A percentile compares a stretch with the other conserved stretches of the same genome.
phyloP scores from a whole-genome alignment of 192 early-diverging fungal genomes.

The Umbelopsis sp. region DNA sequence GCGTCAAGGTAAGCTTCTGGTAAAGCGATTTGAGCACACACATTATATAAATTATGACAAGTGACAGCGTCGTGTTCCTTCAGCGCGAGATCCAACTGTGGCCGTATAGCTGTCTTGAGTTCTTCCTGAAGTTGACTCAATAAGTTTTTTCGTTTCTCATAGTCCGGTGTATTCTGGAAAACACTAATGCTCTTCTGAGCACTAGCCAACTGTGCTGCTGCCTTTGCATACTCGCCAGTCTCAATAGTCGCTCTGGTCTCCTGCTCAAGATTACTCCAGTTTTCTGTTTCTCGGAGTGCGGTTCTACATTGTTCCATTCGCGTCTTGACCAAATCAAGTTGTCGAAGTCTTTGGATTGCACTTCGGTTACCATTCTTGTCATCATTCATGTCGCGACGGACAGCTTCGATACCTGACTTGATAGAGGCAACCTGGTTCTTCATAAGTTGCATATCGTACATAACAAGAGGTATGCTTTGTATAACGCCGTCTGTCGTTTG shows the following conservation, averaged over 20 bases:
- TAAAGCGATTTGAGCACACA: constrained; percentile 62
- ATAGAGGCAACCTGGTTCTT: constrained; percentile 52
- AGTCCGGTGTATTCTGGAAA: constrained; percentile 69
- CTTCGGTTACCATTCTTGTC: constrained; percentile 18
- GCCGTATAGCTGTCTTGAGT: constrained; percentile 55
- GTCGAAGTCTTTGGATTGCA: constrained; percentile 62
- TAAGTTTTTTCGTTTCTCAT: constrained; percentile 59
- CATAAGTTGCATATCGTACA: constrained; percentile 65
- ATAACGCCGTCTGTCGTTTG: constrained; percentile 57
- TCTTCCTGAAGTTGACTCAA: constrained; percentile 59
- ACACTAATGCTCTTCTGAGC: constrained; percentile 66
- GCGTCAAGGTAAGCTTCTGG: constrained; percentile 57
- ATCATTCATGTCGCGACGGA: constrained; percentile 47
- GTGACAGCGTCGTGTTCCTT: constrained; percentile 57
- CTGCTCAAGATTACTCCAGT: constrained; percentile 72
- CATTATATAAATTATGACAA: constrained; percentile 50
- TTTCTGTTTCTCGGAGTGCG: constrained; percentile 73
- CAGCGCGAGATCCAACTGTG: constrained; percentile 54
- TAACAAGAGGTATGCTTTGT: constrained; percentile 57
- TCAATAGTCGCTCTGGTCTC: constrained; percentile 69
- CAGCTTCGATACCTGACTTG: constrained; percentile 45
- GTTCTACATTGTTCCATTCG: constrained; percentile 67
- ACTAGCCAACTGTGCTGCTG: constrained; percentile 60
- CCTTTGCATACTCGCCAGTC: constrained; percentile 61
- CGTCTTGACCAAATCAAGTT: constrained; percentile 63